These are phyloP conservation scores for Fusarium austroafricanum DNA, from an alignment of 2,329 filamentous ascomycete genomes.

Conservation along the genomic window DNA sequence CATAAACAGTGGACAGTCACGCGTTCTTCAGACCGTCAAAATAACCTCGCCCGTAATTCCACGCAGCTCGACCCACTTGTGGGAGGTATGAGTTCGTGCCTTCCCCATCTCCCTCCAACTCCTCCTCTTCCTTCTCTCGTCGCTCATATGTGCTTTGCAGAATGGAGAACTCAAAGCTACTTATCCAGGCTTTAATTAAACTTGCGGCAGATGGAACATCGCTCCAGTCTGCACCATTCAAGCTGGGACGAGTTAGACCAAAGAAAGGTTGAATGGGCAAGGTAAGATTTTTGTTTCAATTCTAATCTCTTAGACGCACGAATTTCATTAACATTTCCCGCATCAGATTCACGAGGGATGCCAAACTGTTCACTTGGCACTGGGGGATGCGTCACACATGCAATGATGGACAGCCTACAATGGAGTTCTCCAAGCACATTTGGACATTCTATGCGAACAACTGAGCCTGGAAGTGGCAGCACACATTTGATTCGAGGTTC, in stretches of 20 bases:
- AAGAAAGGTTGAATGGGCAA: background rate
- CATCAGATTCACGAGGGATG: too few relatives aligned
- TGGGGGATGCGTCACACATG: background rate
- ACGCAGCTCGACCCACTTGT: background rate
- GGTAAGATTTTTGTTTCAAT: too few relatives aligned
- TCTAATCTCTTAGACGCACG: too few relatives aligned
- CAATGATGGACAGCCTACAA: conserved; percentile 15
- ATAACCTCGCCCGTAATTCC: background rate
- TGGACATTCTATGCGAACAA: background rate
- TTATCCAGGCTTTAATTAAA: too few relatives aligned
- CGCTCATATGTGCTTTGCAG: too few relatives aligned
- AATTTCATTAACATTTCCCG: too few relatives aligned
- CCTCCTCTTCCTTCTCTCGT: too few relatives aligned
- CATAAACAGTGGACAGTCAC: too few relatives aligned
- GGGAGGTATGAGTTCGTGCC: background rate
- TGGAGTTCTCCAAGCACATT: background rate
- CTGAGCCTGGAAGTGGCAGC: conserved; percentile 15
- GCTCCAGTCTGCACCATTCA: background rate
- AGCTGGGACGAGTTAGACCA: background rate
- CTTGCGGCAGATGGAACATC: too few relatives aligned
- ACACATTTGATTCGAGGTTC: background rate
- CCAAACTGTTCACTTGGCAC: too few relatives aligned
- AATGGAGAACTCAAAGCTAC: too few relatives aligned
- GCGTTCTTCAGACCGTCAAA: background rate
- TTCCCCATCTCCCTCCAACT: too few relatives aligned